Conservation (phyloP, 768 basidiomycete species). For the Hericium alpestre region DNA sequence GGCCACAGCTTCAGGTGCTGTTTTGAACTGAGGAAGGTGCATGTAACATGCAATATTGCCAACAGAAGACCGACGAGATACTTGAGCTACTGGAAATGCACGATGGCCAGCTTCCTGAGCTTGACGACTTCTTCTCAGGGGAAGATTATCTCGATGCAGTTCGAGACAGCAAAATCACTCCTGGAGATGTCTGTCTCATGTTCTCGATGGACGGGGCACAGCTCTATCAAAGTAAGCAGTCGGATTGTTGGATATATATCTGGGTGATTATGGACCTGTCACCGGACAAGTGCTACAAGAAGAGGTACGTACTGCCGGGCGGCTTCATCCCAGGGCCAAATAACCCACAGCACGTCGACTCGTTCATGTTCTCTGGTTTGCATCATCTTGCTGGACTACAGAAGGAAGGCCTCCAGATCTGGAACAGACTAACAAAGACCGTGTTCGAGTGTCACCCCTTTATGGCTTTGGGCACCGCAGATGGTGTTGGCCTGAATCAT, state of each 20-base stretch:
- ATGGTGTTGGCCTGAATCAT: constrained; percentile 23
- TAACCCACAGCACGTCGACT: constrained; percentile 23
- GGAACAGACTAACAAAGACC: constrained; percentile 12
- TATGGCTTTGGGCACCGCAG: constrained; percentile 17
- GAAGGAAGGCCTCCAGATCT: constrained; percentile 14
- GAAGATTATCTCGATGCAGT: constrained; percentile 20
- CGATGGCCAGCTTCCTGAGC: too few relatives aligned
- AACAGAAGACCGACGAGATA: too few relatives aligned
- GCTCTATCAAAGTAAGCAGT: constrained; percentile 25
- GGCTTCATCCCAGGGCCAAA: constrained; percentile 24
- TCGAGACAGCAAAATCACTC: constrained; percentile 9
- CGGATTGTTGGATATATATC: constrained; percentile 26
- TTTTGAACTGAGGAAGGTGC: too few relatives aligned
- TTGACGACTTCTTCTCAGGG: constrained; percentile 21
- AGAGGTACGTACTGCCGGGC: constrained; percentile 21
- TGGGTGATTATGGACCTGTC: constrained; percentile 26
- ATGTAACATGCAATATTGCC: too few relatives aligned
- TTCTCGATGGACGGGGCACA: constrained; percentile 31
- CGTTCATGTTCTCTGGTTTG: constrained; percentile 21
- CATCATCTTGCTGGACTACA: constrained; percentile 24
- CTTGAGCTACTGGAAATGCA: too few relatives aligned
- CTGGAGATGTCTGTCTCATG: constrained; percentile 23
- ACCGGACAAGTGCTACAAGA: constrained; percentile 21
- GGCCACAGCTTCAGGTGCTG: too few relatives aligned
- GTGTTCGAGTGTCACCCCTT: constrained; percentile 8